Evolutionary conservation across 176 grass and related monocot species (phyloP).

Genomic region (Oryza coarctata): DNA sequence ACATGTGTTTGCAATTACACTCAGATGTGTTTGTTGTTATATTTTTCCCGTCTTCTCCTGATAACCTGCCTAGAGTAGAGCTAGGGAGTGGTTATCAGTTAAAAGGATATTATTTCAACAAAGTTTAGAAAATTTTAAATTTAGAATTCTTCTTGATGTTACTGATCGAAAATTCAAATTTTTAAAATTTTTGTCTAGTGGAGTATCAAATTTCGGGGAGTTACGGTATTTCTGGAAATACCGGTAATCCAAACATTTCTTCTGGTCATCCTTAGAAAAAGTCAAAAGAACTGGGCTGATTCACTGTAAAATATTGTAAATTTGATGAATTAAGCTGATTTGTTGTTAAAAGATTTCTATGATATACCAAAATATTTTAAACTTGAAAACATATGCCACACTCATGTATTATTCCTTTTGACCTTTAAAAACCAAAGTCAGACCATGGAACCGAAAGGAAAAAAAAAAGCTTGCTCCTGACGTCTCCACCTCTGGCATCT

Average conservation of each 20-base stretch:
- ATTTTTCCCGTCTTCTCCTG: neutral
- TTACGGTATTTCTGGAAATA: neutral
- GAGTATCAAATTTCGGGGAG: neutral
- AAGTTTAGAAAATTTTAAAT: neutral
- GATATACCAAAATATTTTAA: neutral
- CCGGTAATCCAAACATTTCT: neutral
- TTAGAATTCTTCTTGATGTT: neutral
- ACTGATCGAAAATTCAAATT: neutral
- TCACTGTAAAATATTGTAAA: neutral
- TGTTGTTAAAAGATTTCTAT: neutral
- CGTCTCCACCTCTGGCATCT: constrained; percentile 3
- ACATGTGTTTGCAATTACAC: neutral
- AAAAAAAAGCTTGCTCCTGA: neutral
- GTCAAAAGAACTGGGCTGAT: neutral
- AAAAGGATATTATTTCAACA: neutral
- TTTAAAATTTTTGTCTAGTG: neutral
- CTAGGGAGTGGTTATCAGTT: neutral
- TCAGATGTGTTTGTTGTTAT: neutral
- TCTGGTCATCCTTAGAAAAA: neutral
- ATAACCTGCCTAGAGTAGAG: neutral
- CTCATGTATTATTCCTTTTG: neutral
- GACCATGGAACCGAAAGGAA: constrained; percentile 3
- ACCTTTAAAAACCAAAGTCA: neutral
- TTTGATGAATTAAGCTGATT: neutral
- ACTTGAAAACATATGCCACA: neutral